phyloP scores from a whole-genome alignment of 805 yeast species.

The Dipodascopsis uninucleata region DNA sequence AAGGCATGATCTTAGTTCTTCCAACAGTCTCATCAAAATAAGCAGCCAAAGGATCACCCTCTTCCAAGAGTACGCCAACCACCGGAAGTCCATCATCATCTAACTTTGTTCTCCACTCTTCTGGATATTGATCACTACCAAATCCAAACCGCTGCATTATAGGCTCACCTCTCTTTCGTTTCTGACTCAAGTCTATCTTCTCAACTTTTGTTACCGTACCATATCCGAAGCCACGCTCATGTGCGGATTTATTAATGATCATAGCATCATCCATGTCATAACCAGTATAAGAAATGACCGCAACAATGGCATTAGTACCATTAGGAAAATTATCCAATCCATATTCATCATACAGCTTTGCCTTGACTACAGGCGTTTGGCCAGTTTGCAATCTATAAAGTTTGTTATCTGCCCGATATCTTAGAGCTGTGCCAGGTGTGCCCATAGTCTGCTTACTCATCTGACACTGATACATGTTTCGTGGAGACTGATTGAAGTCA shows the following conservation, averaged over 20 bases:
- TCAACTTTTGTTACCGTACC: conserved; percentile 96
- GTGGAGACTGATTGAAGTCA: conserved; percentile 97
- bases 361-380: conserved; percentile 95
- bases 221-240: conserved; percentile 96
- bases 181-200: conserved; percentile 73
- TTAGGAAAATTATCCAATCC: conserved; percentile 99
- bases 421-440: conserved; percentile 95
- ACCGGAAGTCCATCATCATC: conserved; percentile 92
- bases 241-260: conserved; percentile 96
- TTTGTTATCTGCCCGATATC: conserved; percentile 91
- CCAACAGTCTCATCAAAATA: conserved; percentile 87
- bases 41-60: conserved; percentile 94
- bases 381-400: conserved; percentile 90
- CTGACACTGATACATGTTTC: conserved; percentile 99
- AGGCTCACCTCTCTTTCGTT: conserved; percentile 89
- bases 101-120: conserved; percentile 78
- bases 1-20: conserved; percentile 85
- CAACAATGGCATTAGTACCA: conserved; percentile 97
- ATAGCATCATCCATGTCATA: conserved; percentile 99
- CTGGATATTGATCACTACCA: conserved; percentile 90
- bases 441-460: conserved; percentile 99
- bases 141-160: conserved; percentile 91
- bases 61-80: conserved; percentile 81
- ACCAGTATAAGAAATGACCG: conserved; percentile 97
- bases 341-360: conserved; percentile 87